Evolutionary conservation across 1,139 yeast genomes (phyloP).

Genomic region (Suhomyces anneliseae): DNA sequence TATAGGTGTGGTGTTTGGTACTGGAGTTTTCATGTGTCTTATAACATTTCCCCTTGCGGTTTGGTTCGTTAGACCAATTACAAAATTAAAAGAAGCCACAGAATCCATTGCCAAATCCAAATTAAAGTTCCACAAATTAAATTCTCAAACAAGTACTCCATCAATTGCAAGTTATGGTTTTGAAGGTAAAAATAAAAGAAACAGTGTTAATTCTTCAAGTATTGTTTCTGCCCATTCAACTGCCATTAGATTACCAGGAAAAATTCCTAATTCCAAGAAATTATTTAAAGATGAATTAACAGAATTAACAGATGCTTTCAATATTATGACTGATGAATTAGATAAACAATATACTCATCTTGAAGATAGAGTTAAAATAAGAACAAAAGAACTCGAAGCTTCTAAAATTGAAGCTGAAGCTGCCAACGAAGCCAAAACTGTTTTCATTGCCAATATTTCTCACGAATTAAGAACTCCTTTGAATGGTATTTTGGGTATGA

Average conservation of each 20-base stretch:
- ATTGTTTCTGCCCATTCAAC: conserved; percentile 37
- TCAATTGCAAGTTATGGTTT: not conserved
- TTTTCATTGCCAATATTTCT: conserved; percentile 92
- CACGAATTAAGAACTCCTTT: conserved; percentile 94
- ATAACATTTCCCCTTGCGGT: conserved; percentile 82
- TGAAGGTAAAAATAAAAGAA: conserved; percentile 25
- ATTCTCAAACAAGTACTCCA: not conserved
- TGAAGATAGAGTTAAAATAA: conserved; percentile 84
- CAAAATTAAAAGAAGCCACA: conserved; percentile 78
- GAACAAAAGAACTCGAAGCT: conserved; percentile 86
- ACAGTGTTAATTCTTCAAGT: conserved; percentile 28
- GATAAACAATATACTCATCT: conserved; percentile 79
- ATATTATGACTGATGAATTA: conserved; percentile 85
- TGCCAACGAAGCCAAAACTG: conserved; percentile 93
- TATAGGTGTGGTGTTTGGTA: conserved; percentile 76
- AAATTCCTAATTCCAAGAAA: conserved; percentile 56
- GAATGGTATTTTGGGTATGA: conserved; percentile 95
- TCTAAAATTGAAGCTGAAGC: conserved; percentile 89
- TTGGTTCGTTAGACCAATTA: conserved; percentile 81
- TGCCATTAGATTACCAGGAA: conserved; percentile 47
- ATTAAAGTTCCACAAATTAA: conserved; percentile 1
- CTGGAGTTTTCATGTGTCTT: conserved; percentile 71
- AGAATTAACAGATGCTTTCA: conserved; percentile 84
- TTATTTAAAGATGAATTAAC: conserved; percentile 82
- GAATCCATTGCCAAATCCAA: conserved; percentile 53